Conservation (phyloP, 2,329 filamentous ascomycete species). For the Venturia asperata region DNA sequence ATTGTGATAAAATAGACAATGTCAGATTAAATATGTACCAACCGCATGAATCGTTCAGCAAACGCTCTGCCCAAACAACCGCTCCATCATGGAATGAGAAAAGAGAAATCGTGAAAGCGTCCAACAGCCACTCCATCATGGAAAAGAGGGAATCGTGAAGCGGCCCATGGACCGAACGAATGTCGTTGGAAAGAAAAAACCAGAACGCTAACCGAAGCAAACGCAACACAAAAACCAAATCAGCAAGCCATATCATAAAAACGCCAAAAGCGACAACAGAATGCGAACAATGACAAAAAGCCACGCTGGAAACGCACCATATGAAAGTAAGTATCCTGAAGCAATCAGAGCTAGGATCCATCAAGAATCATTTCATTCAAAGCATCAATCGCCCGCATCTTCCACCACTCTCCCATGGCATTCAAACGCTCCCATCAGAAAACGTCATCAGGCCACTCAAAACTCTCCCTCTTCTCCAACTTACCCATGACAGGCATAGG, state of each 20-base stretch:
- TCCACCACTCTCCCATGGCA: neutral
- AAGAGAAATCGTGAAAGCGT: neutral
- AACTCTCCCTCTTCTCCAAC: slow-evolving; percentile 14
- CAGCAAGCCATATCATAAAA: too few species aligned
- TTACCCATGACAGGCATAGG: neutral
- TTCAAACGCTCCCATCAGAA: slow-evolving; percentile 5
- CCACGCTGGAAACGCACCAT: slow-evolving; percentile 1
- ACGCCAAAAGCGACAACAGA: neutral
- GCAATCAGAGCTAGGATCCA: neutral
- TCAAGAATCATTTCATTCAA: neutral
- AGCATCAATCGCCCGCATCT: neutral
- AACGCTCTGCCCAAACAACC: neutral
- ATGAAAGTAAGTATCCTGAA: neutral
- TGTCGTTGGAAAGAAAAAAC: neutral
- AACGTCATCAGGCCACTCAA: slow-evolving; percentile 20
- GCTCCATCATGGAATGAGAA: neutral
- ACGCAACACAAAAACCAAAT: too few species aligned
- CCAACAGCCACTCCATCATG: neutral
- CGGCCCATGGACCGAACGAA: neutral
- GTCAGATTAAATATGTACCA: neutral
- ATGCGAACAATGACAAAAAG: slow-evolving; percentile 1
- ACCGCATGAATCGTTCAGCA: neutral
- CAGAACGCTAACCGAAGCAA: too few species aligned
- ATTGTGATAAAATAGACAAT: too few species aligned
- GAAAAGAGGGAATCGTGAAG: neutral